Conservation (phyloP, 768 basidiomycete genomes). For the Suillus weaverae region DNA sequence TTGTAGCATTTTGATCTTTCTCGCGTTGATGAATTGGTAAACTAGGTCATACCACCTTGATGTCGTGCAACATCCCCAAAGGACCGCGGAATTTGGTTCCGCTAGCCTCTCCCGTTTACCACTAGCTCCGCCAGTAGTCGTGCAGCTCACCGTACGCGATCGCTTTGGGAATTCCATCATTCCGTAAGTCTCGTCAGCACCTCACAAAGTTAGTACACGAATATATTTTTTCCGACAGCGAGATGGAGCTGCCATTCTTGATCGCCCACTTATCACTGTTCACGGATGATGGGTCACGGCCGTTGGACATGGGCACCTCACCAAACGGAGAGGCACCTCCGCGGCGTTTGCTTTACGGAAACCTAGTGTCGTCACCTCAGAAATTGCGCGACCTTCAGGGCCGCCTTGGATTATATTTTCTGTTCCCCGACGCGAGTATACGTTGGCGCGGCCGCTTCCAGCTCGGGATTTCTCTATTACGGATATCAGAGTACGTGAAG, state of each 20-base stretch:
- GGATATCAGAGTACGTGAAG: constrained; percentile 67
- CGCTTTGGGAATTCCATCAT: constrained; percentile 66
- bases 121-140: constrained; percentile 81
- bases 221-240: constrained; percentile 47
- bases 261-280: constrained; percentile 80
- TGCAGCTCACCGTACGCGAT: constrained; percentile 75
- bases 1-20: constrained; percentile 15
- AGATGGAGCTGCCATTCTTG: constrained; percentile 84
- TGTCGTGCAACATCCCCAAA: constrained; percentile 81
- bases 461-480: constrained; percentile 70
- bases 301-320: constrained; percentile 65
- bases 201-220: constrained; percentile 21
- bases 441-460: constrained; percentile 75
- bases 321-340: constrained; percentile 44
- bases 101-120: constrained; percentile 77
- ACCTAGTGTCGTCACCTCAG: constrained; percentile 80
- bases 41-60: constrained; percentile 74
- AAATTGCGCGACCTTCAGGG: constrained; percentile 80
- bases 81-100: constrained; percentile 79
- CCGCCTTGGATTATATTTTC: constrained; percentile 79
- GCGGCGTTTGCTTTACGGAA: constrained; percentile 76
- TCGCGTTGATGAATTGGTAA: constrained; percentile 18
- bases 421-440: constrained; percentile 90
- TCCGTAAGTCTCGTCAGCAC: constrained; percentile 59
- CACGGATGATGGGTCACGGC: constrained; percentile 62